phyloP scores from a whole-genome alignment of 2,329 filamentous ascomycete species.

The Cordyceps javanica region DNA sequence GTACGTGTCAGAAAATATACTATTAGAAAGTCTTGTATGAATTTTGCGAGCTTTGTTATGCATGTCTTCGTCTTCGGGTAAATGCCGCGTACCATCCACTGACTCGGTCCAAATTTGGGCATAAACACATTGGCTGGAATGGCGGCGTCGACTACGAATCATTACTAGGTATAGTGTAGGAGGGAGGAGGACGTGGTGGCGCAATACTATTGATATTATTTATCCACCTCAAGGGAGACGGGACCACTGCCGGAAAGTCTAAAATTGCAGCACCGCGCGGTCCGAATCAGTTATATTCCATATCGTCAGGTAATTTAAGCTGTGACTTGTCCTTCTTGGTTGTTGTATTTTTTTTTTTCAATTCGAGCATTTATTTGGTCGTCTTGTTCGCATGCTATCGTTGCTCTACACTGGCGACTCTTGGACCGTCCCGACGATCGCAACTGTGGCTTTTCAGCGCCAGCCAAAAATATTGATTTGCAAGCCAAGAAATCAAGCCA shows the following conservation, averaged over 20 bases:
- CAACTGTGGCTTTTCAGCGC: conserved; percentile 1
- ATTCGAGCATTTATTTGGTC: background rate
- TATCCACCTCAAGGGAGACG: conserved; percentile 9
- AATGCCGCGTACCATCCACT: background rate
- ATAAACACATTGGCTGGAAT: background rate
- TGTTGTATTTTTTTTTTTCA: background rate
- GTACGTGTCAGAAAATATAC: background rate
- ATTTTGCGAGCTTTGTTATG: too few species aligned
- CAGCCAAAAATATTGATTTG: background rate
- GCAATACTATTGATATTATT: conserved; percentile 8
- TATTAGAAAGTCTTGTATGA: background rate
- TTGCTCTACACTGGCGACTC: background rate
- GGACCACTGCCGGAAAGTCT: background rate
- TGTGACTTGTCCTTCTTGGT: background rate
- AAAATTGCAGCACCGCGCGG: background rate
- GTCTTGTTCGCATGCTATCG: background rate
- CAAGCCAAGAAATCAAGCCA: background rate
- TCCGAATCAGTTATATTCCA: background rate
- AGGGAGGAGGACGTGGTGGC: conserved; percentile 4
- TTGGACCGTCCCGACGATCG: background rate
- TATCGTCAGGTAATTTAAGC: background rate
- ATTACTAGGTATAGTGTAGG: too few species aligned
- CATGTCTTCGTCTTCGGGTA: too few species aligned
- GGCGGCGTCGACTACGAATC: background rate
- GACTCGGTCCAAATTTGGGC: background rate